Conservation (phyloP, 2,329 filamentous ascomycete genomes). For the Coniella vitis region DNA sequence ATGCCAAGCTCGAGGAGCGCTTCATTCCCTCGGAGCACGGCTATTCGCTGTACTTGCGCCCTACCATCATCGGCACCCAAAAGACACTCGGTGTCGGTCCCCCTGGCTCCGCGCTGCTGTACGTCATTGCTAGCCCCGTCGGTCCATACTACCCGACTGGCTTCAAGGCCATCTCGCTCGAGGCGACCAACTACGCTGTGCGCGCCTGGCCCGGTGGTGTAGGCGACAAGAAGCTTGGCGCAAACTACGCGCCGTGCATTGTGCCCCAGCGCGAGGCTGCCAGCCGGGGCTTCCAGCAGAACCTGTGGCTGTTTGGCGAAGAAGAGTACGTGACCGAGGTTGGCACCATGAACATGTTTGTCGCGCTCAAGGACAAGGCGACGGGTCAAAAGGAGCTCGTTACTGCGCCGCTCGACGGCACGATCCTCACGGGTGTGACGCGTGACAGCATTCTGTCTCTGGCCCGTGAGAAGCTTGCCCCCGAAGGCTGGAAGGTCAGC, state of each 20-base stretch:
- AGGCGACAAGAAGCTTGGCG: conserved; percentile 95
- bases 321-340: conserved; percentile 96
- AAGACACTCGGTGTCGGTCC: conserved; percentile 85
- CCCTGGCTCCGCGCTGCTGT: conserved; percentile 87
- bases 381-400: conserved; percentile 87
- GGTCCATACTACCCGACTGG: conserved; percentile 97
- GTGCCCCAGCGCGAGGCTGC: conserved; percentile 92
- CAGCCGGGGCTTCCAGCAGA: conserved; percentile 91
- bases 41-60: conserved; percentile 92
- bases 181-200: conserved; percentile 94
- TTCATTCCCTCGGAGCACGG: conserved; percentile 84
- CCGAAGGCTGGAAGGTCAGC: conserved; percentile 79
- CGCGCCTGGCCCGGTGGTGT: conserved; percentile 97
- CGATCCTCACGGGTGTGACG: conserved; percentile 91
- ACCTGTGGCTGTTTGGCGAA: conserved; percentile 93
- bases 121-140: conserved; percentile 91
- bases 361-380: conserved; percentile 74
- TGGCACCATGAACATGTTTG: conserved; percentile 98
- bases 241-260: conserved; percentile 99
- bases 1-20: conserved; percentile 73
- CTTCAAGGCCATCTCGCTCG: conserved; percentile 93
- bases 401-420: conserved; percentile 94
- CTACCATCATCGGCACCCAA: conserved; percentile 96
- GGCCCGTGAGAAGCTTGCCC: conserved; percentile 73
- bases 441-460: conserved; percentile 84